These are phyloP conservation scores for Wickerhamiella slavikovae DNA, from an alignment of 805 yeast species.

Conservation along the genomic window DNA sequence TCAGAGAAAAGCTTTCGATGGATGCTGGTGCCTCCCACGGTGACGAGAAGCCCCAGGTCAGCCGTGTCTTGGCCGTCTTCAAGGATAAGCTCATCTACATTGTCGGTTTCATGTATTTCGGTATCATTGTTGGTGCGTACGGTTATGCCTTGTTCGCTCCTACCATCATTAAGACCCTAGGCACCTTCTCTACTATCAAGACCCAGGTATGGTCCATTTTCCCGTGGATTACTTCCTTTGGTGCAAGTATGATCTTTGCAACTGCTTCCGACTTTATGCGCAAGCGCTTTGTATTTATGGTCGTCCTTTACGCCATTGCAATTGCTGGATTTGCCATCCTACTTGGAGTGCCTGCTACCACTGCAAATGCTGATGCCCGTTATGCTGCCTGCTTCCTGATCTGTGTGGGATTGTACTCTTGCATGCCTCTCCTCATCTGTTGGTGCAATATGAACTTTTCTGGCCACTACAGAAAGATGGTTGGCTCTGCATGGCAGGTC, in stretches of 20 bases:
- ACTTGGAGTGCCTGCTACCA: slow-evolving; percentile 22
- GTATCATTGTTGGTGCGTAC: slow-evolving; percentile 49
- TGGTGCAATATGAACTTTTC: slow-evolving; percentile 43
- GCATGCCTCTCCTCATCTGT: slow-evolving; percentile 51
- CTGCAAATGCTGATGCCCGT: slow-evolving; percentile 21
- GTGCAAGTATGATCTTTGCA: slow-evolving; percentile 41
- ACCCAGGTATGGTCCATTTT: slow-evolving; percentile 72
- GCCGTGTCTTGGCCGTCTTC: slow-evolving; percentile 28
- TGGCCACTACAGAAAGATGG: slow-evolving; percentile 41
- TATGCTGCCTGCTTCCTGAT: slow-evolving; percentile 46
- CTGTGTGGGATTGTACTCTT: slow-evolving; percentile 37
- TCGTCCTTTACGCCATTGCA: slow-evolving; percentile 13
- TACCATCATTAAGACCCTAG: slow-evolving; percentile 37
- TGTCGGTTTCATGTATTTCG: slow-evolving; percentile 42
- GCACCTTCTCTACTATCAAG: slow-evolving; percentile 44
- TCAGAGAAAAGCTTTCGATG: slow-evolving; percentile 37
- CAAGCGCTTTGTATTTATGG: slow-evolving; percentile 18
- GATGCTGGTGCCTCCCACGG: slow-evolving; percentile 30
- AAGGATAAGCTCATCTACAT: slow-evolving; percentile 39
- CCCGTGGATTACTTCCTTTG: slow-evolving; percentile 68
- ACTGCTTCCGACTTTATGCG: slow-evolving; percentile 34
- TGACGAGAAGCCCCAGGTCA: slow-evolving; percentile 26
- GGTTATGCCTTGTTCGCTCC: slow-evolving; percentile 61
- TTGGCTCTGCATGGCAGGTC: slow-evolving; percentile 39
- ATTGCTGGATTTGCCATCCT: slow-evolving; percentile 37